A percentile compares a stretch with the other conserved stretches of the same genome.
These are phyloP conservation scores for Achaetomiella virescens DNA, from an alignment of 495 filamentous ascomycete species.

Conservation along the genomic window DNA sequence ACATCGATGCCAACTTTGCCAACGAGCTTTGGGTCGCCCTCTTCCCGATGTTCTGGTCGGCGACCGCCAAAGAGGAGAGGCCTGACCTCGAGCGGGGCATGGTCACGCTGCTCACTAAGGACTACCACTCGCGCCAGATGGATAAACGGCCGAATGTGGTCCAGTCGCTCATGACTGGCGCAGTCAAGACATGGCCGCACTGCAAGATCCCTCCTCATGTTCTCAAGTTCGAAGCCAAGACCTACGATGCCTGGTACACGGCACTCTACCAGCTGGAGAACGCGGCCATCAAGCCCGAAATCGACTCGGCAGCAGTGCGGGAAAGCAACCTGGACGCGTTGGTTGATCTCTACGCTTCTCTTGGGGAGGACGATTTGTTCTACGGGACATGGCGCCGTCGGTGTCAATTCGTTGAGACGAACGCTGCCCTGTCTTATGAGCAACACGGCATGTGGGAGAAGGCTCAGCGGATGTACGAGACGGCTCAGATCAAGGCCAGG, in stretches of 20 bases:
- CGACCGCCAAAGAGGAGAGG: conserved; percentile 77
- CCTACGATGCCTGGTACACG: conserved; percentile 94
- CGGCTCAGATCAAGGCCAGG: conserved; percentile 91
- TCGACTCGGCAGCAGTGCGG: conserved; percentile 73
- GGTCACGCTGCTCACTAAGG: conserved; percentile 79
- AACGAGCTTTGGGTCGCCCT: conserved; percentile 84
- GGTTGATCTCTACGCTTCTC: conserved; percentile 77
- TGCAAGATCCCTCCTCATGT: conserved; percentile 93
- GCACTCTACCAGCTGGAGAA: conserved; percentile 80
- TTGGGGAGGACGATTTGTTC: conserved; percentile 95
- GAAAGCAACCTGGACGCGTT: conserved; percentile 95
- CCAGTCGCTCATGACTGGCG: conserved; percentile 79
- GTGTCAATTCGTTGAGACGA: conserved; percentile 93
- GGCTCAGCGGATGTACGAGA: conserved; percentile 91
- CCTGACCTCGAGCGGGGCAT: conserved; percentile 86
- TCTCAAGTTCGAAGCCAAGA: conserved; percentile 84
- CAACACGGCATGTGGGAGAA: conserved; percentile 99
- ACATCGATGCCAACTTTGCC: conserved; percentile 71
- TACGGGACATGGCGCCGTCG: conserved; percentile 96
- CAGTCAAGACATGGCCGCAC: conserved; percentile 70
- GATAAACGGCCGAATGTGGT: conserved; percentile 94
- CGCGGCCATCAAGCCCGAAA: conserved; percentile 69
- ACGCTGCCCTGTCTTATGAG: conserved; percentile 92
- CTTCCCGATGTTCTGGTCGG: conserved; percentile 92
- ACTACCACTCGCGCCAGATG: conserved; percentile 88